These are phyloP conservation scores for Acaromyces ingoldii DNA, from an alignment of 1,284 basidiomycete species.

Conservation along the genomic window DNA sequence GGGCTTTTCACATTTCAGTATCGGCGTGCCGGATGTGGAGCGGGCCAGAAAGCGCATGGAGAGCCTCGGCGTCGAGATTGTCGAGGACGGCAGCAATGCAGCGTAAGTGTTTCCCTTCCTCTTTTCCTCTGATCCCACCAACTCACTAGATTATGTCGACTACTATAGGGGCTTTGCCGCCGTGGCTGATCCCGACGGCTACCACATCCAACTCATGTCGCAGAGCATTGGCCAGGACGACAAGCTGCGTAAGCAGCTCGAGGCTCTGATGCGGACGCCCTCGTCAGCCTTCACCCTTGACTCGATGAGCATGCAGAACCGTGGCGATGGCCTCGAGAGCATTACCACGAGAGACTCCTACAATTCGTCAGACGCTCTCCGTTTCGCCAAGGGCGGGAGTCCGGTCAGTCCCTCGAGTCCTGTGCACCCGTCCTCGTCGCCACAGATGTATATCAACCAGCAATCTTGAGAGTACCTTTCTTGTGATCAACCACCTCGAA, in stretches of 20 bases:
- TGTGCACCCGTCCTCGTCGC: too few species aligned
- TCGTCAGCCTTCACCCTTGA: not conserved
- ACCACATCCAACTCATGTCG: conserved; percentile 18
- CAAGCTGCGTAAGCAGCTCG: conserved; percentile 5
- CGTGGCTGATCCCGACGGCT: conserved; percentile 15
- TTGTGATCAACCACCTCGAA: too few species aligned
- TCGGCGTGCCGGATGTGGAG: conserved; percentile 17
- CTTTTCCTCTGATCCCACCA: too few species aligned
- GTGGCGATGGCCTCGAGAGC: not conserved
- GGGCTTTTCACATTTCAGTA: conserved; percentile 15
- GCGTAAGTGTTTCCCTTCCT: conserved; percentile 15
- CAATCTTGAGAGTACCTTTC: too few species aligned
- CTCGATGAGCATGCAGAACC: not conserved
- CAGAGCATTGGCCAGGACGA: conserved; percentile 57
- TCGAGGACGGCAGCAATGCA: conserved; percentile 13
- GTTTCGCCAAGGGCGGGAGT: not conserved
- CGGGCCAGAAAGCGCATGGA: conserved; percentile 13
- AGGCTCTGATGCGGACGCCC: not conserved
- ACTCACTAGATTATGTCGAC: not conserved
- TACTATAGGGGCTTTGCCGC: conserved; percentile 11
- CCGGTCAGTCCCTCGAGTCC: not conserved
- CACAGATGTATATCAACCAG: too few species aligned
- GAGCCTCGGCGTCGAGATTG: conserved; percentile 10
- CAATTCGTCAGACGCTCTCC: not conserved
- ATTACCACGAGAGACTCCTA: not conserved